Evolutionary conservation across 768 basidiomycete genomes (phyloP).

Genomic region (Leucocoprinus birnbaumii): DNA sequence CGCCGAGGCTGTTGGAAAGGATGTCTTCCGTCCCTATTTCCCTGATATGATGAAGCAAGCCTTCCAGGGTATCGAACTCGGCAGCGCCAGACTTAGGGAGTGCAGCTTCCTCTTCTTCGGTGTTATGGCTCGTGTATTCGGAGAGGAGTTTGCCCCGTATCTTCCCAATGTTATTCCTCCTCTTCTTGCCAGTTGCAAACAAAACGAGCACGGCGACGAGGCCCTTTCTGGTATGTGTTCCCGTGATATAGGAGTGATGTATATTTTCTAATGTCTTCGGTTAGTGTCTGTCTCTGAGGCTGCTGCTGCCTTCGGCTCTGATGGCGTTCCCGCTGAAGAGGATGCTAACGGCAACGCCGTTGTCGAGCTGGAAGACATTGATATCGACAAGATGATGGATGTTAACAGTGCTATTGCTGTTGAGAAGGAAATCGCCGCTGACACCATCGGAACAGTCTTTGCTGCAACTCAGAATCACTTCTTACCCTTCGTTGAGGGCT

Average conservation of each 20-base stretch:
- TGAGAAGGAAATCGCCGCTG: constrained; percentile 98
- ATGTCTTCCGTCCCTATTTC: constrained; percentile 94
- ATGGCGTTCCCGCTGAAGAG: constrained; percentile 59
- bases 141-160: constrained; percentile 89
- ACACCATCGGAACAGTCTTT: constrained; percentile 92
- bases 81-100: constrained; percentile 84
- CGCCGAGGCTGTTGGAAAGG: constrained; percentile 93
- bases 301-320: constrained; percentile 66
- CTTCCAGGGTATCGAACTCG: constrained; percentile 85
- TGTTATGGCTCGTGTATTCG: constrained; percentile 97
- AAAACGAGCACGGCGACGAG: constrained; percentile 77
- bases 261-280: background rate
- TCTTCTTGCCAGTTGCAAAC: constrained; percentile 78
- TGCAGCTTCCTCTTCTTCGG: constrained; percentile 98
- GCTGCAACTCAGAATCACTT: constrained; percentile 77
- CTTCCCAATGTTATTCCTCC: constrained; percentile 84
- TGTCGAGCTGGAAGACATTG: constrained; percentile 72
- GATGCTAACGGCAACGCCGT: constrained; percentile 57
- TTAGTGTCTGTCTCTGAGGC: constrained; percentile 53
- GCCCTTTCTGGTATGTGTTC: constrained; percentile 35
- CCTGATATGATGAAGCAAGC: constrained; percentile 95
- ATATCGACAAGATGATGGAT: constrained; percentile 84
- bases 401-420: constrained; percentile 96
- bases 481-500: constrained; percentile 87
- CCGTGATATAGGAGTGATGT: background rate